Conservation (phyloP, 1,284 basidiomycete species). For the Fistulina hepatica region DNA sequence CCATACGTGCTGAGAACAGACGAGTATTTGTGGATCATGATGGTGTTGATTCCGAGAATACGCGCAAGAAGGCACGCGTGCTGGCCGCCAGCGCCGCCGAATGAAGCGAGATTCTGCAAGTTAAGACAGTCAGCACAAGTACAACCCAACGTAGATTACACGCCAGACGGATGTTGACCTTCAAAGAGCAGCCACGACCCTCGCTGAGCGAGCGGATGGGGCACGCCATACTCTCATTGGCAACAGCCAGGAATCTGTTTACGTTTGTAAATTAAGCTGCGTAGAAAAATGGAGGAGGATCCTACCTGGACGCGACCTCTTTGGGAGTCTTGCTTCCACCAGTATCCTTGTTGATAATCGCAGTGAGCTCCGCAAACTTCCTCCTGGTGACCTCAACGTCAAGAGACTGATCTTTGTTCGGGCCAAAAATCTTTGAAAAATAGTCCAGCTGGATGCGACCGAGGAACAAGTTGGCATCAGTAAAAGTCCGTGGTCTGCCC, state of each 20-base stretch:
- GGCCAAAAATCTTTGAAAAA: conserved; percentile 85
- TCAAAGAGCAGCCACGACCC: conserved; percentile 78
- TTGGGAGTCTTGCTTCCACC: conserved; percentile 64
- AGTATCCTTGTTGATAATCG: conserved; percentile 58
- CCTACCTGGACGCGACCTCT: conserved; percentile 80
- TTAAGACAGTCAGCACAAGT: neutral
- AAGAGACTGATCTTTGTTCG: conserved; percentile 72
- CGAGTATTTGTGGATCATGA: conserved; percentile 79
- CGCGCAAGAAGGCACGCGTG: conserved; percentile 84
- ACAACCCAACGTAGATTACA: neutral
- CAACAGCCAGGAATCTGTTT: conserved; percentile 84
- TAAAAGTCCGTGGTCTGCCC: conserved; percentile 76
- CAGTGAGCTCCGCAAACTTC: conserved; percentile 56
- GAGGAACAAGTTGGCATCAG: conserved; percentile 78
- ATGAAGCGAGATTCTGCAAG: conserved; percentile 59
- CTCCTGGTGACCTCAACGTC: conserved; percentile 56
- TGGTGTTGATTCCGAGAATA: conserved; percentile 71
- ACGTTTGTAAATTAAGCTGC: too few species aligned
- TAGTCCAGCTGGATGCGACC: conserved; percentile 76
- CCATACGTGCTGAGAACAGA: conserved; percentile 88
- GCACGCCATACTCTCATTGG: conserved; percentile 88
- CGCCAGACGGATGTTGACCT: too few species aligned
- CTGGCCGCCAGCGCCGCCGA: conserved; percentile 88
- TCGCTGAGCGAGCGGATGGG: conserved; percentile 91
- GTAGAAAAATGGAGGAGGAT: too few species aligned